Conservation (phyloP, 306 rosid genomes). For the Vigna angularis region DNA sequence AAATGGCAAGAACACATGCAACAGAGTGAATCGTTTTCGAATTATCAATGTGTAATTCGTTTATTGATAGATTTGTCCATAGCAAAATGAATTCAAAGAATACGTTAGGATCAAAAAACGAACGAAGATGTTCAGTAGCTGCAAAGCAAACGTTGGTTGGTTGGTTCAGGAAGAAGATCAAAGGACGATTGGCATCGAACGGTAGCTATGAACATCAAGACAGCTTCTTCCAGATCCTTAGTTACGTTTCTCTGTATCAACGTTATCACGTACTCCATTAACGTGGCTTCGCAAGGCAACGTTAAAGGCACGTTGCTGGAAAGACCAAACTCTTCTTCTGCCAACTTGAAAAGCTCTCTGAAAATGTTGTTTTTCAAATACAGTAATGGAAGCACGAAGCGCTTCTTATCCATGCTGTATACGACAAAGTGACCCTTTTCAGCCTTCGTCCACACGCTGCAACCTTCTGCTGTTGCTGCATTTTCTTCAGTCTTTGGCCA, state of each 20-base stretch:
- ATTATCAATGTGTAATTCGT: neutral
- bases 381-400: slow-evolving; percentile 43
- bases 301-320: slow-evolving; percentile 33
- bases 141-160: slow-evolving; percentile 17
- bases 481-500: slow-evolving; percentile 27
- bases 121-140: neutral
- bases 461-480: neutral
- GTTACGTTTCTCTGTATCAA: slow-evolving; percentile 19
- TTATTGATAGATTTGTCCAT: neutral
- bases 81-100: slow-evolving; percentile 6
- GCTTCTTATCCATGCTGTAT: slow-evolving; percentile 40
- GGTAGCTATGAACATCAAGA: slow-evolving; percentile 28
- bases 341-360: slow-evolving; percentile 47
- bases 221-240: slow-evolving; percentile 35
- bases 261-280: slow-evolving; percentile 23
- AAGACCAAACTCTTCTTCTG: slow-evolving; percentile 49
- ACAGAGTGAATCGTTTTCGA: neutral
- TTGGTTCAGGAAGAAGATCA: slow-evolving; percentile 19
- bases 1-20: neutral
- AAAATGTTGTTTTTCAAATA: slow-evolving; percentile 41
- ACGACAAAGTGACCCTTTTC: slow-evolving; percentile 52
- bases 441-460: neutral
- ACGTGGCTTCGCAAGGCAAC: slow-evolving; percentile 46
- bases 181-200: slow-evolving; percentile 17
- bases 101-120: neutral